Conservation (phyloP, 2,329 filamentous ascomycete genomes). For the Fusarium sp. region DNA sequence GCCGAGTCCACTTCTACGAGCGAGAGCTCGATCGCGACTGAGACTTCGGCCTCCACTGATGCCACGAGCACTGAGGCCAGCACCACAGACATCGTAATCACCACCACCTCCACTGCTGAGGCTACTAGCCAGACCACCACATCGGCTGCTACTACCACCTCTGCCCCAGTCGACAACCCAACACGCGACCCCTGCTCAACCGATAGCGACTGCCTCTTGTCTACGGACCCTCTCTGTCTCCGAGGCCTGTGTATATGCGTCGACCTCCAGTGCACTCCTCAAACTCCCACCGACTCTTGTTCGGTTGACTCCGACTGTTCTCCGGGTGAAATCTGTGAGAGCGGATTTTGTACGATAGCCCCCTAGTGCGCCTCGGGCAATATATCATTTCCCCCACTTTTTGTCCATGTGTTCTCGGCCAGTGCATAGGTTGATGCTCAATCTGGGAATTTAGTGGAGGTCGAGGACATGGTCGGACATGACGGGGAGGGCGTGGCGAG, state of each 20-base stretch:
- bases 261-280: slow-evolving; percentile 11
- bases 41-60: neutral
- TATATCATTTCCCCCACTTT: neutral
- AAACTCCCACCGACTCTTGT: slow-evolving; percentile 6
- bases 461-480: neutral
- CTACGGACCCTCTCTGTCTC: slow-evolving; percentile 15
- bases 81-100: neutral
- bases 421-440: neutral
- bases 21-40: neutral
- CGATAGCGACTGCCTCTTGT: slow-evolving; percentile 25
- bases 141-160: neutral
- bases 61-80: neutral
- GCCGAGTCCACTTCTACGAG: neutral
- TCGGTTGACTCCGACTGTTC: slow-evolving; percentile 7
- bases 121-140: neutral
- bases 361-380: neutral
- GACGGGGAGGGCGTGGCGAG: neutral
- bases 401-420: neutral
- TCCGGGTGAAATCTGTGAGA: slow-evolving; percentile 15
- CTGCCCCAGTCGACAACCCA: neutral
- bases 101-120: neutral
- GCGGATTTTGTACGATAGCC: slow-evolving; percentile 19
- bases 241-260: slow-evolving; percentile 29
- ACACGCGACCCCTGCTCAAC: neutral
- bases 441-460: neutral